Evolutionary conservation across 306 rosid genomes (phyloP), one percentile per base, ranked within the genome.

Genomic region (Dalbergia cochinchinensis): DNA sequence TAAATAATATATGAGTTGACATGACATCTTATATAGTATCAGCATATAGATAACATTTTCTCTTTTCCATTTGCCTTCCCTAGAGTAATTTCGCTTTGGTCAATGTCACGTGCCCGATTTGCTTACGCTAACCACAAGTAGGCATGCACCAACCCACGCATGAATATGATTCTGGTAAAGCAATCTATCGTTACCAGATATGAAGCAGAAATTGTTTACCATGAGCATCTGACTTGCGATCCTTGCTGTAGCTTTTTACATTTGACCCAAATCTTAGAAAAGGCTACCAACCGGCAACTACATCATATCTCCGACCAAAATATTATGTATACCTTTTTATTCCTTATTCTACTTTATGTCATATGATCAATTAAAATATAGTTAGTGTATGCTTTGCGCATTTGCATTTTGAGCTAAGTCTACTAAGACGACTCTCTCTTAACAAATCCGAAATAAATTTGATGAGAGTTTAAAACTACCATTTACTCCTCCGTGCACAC

Each of bases 171-270:
- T 26, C 10, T 64, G 47, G 47, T 59, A 39, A 33, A 26, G 26
- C 48, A 71, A 71, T 53, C 13, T 19, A 18, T 12, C 22, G 60
- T 14, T 7, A 20, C 10, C 16, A 70, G 20, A 71, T 15, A 20
- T 7, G 11, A 22, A 26, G 84, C 74, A 45, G 61, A 57, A n/a
- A n/a, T 69, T 78, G 82, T 78, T 45, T 68, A 68, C 60, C 76
- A 6, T 37, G 4, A 10, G 20, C 35, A 42, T 39, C 59, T 64
- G 26, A 65, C 74, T 77, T 77, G 18, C 42, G 16, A 22, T 19
- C 19, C 14, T 71, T 18, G 1, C 5, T 20, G 66, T 68, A 6
- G 50, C 69, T 61, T 68, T 53, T 61, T 78, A 68, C 57, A 37
- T 44, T 67, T 20, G 0, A 4, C n/a, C 69, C 69, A 53, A 64